These are phyloP conservation scores for Neurospora sp. DNA, from an alignment of 495 filamentous ascomycete species.

Conservation along the genomic window DNA sequence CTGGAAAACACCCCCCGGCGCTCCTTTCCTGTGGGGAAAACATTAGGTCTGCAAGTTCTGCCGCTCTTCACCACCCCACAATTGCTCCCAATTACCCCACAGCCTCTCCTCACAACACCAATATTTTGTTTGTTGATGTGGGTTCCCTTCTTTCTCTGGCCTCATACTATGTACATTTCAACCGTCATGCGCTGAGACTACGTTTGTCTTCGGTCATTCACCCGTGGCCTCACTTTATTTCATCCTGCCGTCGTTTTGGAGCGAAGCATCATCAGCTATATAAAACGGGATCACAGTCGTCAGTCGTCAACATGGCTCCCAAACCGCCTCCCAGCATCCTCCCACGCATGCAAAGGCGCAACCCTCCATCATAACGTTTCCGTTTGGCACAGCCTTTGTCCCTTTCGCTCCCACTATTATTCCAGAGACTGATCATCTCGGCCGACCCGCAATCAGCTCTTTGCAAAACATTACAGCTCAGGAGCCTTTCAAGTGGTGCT, in stretches of 20 bases:
- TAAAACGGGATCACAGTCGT: neutral
- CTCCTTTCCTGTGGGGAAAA: neutral
- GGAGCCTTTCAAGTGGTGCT: neutral
- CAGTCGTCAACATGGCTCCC: neutral
- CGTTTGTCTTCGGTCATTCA: neutral
- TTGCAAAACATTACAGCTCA: neutral
- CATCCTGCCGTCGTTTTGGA: neutral
- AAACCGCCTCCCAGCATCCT: neutral
- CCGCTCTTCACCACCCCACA: neutral
- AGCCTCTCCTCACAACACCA: neutral
- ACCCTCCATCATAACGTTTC: neutral
- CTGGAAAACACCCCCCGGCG: neutral
- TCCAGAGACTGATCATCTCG: neutral
- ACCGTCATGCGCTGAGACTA: neutral
- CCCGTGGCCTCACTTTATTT: neutral
- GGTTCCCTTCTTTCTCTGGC: neutral
- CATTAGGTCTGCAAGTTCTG: neutral
- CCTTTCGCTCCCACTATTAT: neutral
- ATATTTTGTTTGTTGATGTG: neutral
- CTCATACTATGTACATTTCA: neutral
- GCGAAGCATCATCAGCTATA: neutral
- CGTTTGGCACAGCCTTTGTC: neutral
- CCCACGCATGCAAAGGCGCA: neutral
- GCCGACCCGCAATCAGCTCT: neutral
- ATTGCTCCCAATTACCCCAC: neutral